Conservation (phyloP, 345 rosid genomes). For the Lagerstroemia speciosa region DNA sequence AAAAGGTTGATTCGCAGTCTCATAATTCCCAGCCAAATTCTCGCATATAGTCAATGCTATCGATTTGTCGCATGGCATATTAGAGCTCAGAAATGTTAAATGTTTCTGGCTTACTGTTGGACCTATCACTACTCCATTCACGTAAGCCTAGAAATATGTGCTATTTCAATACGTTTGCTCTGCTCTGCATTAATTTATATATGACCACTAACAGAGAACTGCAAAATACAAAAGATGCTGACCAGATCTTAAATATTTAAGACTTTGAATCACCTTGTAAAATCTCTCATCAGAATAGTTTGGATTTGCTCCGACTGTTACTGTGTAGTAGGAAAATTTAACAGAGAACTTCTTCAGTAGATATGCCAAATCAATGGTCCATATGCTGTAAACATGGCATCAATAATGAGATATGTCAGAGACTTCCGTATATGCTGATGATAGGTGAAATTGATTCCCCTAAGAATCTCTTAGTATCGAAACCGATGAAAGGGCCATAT, state of each 20-base stretch:
- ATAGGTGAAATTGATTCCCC: background rate
- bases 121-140: background rate
- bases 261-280: slow-evolving; percentile 54
- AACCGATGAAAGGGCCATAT: background rate
- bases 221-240: no score
- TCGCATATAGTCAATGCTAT: background rate
- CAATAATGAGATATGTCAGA: slow-evolving; percentile 14
- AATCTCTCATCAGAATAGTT: slow-evolving; percentile 68
- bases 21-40: background rate
- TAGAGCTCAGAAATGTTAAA: background rate
- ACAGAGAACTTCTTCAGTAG: slow-evolving; percentile 63
- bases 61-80: background rate
- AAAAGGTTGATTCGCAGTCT: background rate
- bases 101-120: background rate
- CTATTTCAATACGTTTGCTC: no score
- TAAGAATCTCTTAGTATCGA: background rate
- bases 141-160: background rate
- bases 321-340: slow-evolving; percentile 72
- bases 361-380: slow-evolving; percentile 91
- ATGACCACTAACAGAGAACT: no score
- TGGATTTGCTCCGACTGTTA: slow-evolving; percentile 89
- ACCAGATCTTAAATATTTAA: background rate
- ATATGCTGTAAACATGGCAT: slow-evolving; percentile 52
- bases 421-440: background rate
- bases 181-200: background rate